These are phyloP conservation scores for Kurtzmaniella quercitrusa DNA, from an alignment of 1,139 yeast species.

Conservation along the genomic window DNA sequence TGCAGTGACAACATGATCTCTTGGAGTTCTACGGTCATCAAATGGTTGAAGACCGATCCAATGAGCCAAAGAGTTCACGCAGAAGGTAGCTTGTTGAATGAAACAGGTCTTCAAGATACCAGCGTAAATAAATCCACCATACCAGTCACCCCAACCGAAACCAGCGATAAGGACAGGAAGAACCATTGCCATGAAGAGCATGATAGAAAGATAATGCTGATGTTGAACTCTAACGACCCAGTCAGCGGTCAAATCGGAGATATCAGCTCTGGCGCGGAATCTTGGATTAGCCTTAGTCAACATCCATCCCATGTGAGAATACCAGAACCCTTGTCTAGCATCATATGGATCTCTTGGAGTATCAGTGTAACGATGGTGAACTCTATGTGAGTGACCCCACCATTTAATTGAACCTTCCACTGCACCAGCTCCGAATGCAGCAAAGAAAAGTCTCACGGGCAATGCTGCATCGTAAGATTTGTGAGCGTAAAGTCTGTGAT, in stretches of 20 bases:
- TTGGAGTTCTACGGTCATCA: slow-evolving; percentile 95
- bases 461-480: slow-evolving; percentile 73
- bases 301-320: slow-evolving; percentile 98
- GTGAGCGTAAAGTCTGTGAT: slow-evolving; percentile 75
- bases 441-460: slow-evolving; percentile 70
- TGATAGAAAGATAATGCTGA: slow-evolving; percentile 73
- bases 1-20: slow-evolving; percentile 94
- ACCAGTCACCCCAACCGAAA: slow-evolving; percentile 78
- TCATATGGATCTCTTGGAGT: slow-evolving; percentile 96
- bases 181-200: slow-evolving; percentile 64
- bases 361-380: slow-evolving; percentile 97
- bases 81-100: slow-evolving; percentile 97
- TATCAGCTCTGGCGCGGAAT: slow-evolving; percentile 93
- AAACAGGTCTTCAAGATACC: slow-evolving; percentile 79
- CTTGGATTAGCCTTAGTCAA: slow-evolving; percentile 88
- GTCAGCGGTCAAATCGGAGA: slow-evolving; percentile 84
- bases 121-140: slow-evolving; percentile 90
- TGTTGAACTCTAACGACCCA: slow-evolving; percentile 92
- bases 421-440: slow-evolving; percentile 90
- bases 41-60: slow-evolving; percentile 98
- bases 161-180: slow-evolving; percentile 80
- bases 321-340: slow-evolving; percentile 95
- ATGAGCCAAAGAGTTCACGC: slow-evolving; percentile 97
- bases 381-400: slow-evolving; percentile 98
- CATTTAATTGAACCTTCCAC: slow-evolving; percentile 97